Evolutionary conservation across 1,139 yeast genomes (phyloP), one percentile per base, ranked within the genome.

Genomic region (Protomyces arabidopsidicola): DNA sequence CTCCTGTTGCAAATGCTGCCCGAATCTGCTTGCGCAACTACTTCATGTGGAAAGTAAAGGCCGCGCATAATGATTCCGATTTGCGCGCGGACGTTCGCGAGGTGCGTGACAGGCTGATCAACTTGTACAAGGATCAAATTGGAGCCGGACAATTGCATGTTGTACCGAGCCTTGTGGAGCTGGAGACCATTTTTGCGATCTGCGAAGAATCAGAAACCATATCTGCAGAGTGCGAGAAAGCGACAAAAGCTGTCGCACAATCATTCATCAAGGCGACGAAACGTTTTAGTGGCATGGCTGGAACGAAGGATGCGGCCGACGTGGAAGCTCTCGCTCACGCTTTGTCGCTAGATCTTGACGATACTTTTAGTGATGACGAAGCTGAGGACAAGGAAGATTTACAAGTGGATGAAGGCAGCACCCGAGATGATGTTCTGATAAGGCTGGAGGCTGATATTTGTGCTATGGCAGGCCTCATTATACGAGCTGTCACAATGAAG

Each of bases 381-480:
- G 55, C 45, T 8, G 65, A 61, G 14, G 67, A 60, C 9, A 51
- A 61, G 9, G 27, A 22, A 18, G 56, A 20, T 14, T 34, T 18
- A 22, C 45, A n/a, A 16, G 35, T 10, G n/a, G 24, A 24, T 18
- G 57, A 18, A 14, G 22, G 34, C 24, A 12, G 45, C 2, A 31
- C n/a, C 20, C 35, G 36, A 18, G 51, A 20, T 22, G 31, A 63
- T 12, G 52, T 50, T 10, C 45, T 42, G 8, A 36, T 65, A 14
- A 56, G 56, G 50, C 36, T 52, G 14, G 69, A 68, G 31, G 45
- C 63, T 20, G 45, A 52, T 14, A 42, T 68, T 10, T 68, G 70
- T 36, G 62, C 65, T 45, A 27, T 65, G 31, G 60, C 68, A 8
- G 70, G 70, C 20, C 60, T 66, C 36, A 38, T 68, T 16, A 67